Evolutionary conservation across 352 stramenopile genomes (phyloP), one percentile per base, ranked within the genome.

Genomic region (Plasmopara halstedii): DNA sequence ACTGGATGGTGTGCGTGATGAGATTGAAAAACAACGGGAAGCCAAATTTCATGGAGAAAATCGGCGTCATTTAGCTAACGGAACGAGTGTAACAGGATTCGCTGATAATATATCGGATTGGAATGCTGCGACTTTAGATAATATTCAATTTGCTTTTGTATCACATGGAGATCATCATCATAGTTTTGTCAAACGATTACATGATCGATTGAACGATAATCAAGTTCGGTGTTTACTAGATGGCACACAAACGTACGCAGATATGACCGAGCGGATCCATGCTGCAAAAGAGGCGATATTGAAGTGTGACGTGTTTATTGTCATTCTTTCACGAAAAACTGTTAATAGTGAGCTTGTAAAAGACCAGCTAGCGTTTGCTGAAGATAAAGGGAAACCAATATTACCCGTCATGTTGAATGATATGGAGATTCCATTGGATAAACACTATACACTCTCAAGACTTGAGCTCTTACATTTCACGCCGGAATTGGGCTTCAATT

Each of bases 291-390:
- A 89, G 32, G 79, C 80, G 7, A 89, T 92, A 35, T 64, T 86
- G 46, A 78, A 83, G 50, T 92, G 80, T 53, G 53, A 74, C 26
- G 64, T 69, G 26, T 83, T 92, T 38, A 68, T 88, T 31, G 74
- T 88, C 2, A 63, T 92, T 21, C 48, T 92, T 17, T 88, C 80
- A 13, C 69, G 64, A 42, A 69, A 81, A 36, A 86, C 70, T 2
- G 60, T 65, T 32, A 56, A 61, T 42, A 85, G 64, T 42, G 80
- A 92, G 58, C 56, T 92, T n/a, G 67, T 92, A 13, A 75, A 80
- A 38, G 77, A 89, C 48, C 80, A 92, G 47, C 56, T 89, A 15
- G 78, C 77, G 39, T 88, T 89, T 41, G 80, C 80, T 7, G 80
- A 88, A 56, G 77, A 89, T 58, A 88, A 85, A 51, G 73, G 73